phyloP scores from a whole-genome alignment of 2,329 filamentous ascomycete genomes.

The Penicillium occitanis region DNA sequence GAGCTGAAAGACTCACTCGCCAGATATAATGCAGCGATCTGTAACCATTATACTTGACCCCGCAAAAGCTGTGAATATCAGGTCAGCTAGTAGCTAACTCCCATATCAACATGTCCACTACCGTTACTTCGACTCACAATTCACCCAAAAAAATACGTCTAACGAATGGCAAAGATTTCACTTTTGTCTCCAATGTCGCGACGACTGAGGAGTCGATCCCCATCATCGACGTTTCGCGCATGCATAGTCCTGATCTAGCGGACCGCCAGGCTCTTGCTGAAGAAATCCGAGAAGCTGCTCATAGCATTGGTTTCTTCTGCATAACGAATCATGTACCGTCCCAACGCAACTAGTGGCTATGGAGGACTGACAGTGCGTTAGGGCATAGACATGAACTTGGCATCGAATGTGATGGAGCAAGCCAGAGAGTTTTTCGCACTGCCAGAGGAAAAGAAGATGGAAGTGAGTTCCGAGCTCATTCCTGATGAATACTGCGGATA shows the following conservation, averaged over 20 bases:
- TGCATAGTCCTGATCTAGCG: constrained; percentile 5
- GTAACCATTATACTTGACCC: not conserved
- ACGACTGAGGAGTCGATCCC: constrained; percentile 7
- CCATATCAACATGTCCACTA: constrained; percentile 9
- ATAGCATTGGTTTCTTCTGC: constrained; percentile 15
- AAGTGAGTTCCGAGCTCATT: constrained; percentile 13
- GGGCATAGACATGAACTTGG: constrained; percentile 10
- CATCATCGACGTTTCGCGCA: constrained; percentile 14
- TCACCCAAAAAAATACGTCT: constrained; percentile 9
- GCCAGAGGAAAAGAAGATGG: constrained; percentile 14
- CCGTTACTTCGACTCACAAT: constrained; percentile 8
- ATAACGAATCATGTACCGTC: constrained; percentile 11
- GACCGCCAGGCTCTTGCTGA: constrained; percentile 13
- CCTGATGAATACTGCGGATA: constrained; percentile 16
- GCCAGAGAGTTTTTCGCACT: constrained; percentile 12
- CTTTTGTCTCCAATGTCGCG: constrained; percentile 9
- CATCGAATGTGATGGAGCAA: constrained; percentile 12
- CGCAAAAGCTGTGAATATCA: too few relatives aligned
- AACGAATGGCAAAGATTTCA: constrained; percentile 13
- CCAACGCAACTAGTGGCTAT: not conserved
- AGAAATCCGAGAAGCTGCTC: constrained; percentile 14
- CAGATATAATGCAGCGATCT: not conserved
- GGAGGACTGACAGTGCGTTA: not conserved
- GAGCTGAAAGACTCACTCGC: not conserved
- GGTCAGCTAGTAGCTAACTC: too few relatives aligned